Evolutionary conservation across 345 rosid genomes (phyloP).

Genomic region (Euphorbia peplus): DNA sequence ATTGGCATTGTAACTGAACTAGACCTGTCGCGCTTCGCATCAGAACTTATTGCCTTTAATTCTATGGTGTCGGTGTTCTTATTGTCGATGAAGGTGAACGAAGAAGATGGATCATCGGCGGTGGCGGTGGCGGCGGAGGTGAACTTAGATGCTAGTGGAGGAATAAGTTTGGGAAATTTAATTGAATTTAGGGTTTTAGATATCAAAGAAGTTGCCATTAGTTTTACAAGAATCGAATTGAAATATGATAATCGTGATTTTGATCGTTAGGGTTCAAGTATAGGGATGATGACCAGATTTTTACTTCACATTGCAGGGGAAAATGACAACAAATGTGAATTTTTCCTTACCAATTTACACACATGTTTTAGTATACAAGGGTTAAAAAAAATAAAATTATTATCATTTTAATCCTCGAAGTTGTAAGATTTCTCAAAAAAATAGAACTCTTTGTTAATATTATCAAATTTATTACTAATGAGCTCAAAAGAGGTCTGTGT

Average conservation of each 20-base stretch:
- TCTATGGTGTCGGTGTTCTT: slow-evolving; percentile 30
- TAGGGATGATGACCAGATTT: background rate
- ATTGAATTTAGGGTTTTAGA: slow-evolving; percentile 41
- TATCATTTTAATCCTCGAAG: too few relatives aligned
- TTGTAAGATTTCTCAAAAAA: too few relatives aligned
- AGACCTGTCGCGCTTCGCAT: slow-evolving; percentile 18
- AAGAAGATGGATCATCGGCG: slow-evolving; percentile 42
- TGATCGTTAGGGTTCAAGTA: background rate
- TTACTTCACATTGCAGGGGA: too few relatives aligned
- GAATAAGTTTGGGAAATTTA: slow-evolving; percentile 19
- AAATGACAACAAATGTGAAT: too few relatives aligned
- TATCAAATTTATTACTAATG: too few relatives aligned
- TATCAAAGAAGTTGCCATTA: slow-evolving; percentile 45
- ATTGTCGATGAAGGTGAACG: slow-evolving; percentile 44
- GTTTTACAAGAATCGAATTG: background rate
- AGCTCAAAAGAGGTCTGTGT: too few relatives aligned
- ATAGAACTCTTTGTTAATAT: too few relatives aligned
- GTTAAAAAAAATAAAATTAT: too few relatives aligned
- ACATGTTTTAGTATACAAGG: too few relatives aligned
- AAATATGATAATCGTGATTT: background rate
- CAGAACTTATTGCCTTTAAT: slow-evolving; percentile 41
- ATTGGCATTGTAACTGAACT: slow-evolving; percentile 72
- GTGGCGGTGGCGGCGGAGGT: slow-evolving; percentile 40
- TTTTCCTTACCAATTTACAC: too few relatives aligned
- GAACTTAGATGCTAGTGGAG: slow-evolving; percentile 19